Evolutionary conservation across 371 early-diverging fungal species (phyloP).

Genomic region (Apophysomyces trapeziformis): DNA sequence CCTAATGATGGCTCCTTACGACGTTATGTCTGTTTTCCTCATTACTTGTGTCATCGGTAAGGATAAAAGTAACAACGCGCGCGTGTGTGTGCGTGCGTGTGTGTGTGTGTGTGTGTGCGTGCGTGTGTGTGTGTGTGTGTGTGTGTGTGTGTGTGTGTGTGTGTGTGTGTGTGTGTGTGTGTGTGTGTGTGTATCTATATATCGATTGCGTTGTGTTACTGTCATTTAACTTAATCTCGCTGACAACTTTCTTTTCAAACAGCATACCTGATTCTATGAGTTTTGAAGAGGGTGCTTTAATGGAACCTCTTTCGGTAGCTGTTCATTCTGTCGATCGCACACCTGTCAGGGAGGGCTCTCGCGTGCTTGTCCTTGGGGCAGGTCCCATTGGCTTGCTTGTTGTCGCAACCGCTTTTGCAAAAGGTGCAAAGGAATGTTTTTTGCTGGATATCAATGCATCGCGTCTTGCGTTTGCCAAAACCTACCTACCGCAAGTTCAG

Average conservation of each 20-base stretch:
- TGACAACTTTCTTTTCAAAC: not conserved
- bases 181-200: too few species aligned
- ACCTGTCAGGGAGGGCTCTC: slow-evolving; percentile 15
- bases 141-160: too few species aligned
- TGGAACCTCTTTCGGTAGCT: slow-evolving; percentile 26
- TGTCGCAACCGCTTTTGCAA: slow-evolving; percentile 21
- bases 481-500: slow-evolving; percentile 24
- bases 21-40: slow-evolving; percentile 19
- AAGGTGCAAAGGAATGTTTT: slow-evolving; percentile 17
- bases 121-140: too few species aligned
- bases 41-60: slow-evolving; percentile 24
- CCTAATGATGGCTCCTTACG: slow-evolving; percentile 17
- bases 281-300: slow-evolving; percentile 23
- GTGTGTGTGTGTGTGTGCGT: too few species aligned
- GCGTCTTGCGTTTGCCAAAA: slow-evolving; percentile 19
- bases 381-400: slow-evolving; percentile 25
- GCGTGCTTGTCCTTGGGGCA: slow-evolving; percentile 24
- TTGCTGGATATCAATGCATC: slow-evolving; percentile 25
- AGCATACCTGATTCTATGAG: not conserved
- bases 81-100: too few species aligned
- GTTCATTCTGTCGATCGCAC: slow-evolving; percentile 21
- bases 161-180: too few species aligned
- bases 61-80: not conserved
- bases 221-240: not conserved
- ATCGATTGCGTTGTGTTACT: too few species aligned